Base-by-base conservation (phyloP, 2,329 filamentous ascomycete species). In the Ophiostoma australiae region DNA sequence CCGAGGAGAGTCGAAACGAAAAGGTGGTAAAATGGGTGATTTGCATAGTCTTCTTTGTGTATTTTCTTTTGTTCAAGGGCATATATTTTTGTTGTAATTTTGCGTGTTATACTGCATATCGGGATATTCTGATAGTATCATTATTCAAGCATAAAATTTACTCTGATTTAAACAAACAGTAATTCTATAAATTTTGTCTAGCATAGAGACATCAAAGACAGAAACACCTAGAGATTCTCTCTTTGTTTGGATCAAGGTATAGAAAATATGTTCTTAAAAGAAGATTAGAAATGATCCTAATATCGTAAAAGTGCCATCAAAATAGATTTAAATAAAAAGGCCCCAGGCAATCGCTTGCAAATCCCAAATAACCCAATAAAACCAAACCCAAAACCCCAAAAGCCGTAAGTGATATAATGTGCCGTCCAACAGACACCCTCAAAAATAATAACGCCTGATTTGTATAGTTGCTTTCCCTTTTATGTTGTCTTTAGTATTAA, bases 101-200 rank as follows among this genome's bases (percentile, higher is more conserved):
- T 39, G 17, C 17, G 23, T 69, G 23, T 70, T 55, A 35, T 58
- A 67, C n/a, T 68, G 66, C 70, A 71, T 71, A 63, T 27, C 35
- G 11, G 37, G 67, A 37, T 35, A 66, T 52, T 33, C 35, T 65
- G 39, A 52, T 55, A 23, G 39, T 41, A 41, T 41, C 10, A 41
- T 35, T 37, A 20, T 20, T 48, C 17, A n/a, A 48, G 44, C 41
- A 48, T 48, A 7, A 48, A 48, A 48, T 48, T 17, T 48, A 41
- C 39, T 41, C 15, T 11, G 37, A 11, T 13, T 41, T 13, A 41
- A 41, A 15, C 37, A 39, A 31, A 1, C 27, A 31, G 3, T 31
- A 31, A 10, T 39, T 11, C 2, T 39, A 8, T 6, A 0, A 10
- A 8, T 10, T 1, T 10, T 39, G 37, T 39, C 37, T 8, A 39